These are phyloP conservation scores for Cylindrotheca fusiformis DNA, from an alignment of 108 stramenopile genomes.

Conservation along the genomic window DNA sequence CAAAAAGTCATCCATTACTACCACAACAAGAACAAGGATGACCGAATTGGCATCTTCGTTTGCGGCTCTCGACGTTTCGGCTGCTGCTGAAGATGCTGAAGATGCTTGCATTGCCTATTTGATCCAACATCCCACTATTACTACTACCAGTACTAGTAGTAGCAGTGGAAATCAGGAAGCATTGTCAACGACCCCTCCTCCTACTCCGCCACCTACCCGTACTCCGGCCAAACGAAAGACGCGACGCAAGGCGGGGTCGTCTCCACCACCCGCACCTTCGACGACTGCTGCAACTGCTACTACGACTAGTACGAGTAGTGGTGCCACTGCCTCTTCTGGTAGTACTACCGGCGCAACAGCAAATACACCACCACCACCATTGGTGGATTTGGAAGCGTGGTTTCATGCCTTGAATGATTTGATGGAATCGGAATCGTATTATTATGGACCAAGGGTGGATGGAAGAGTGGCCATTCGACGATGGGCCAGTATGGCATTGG, in stretches of 20 bases:
- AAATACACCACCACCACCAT: too few species aligned
- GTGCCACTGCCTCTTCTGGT: neutral
- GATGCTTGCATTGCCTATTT: neutral
- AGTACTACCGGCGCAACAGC: too few species aligned
- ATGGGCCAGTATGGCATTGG: conserved; percentile 35
- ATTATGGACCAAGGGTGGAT: conserved; percentile 18
- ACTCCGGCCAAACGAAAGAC: neutral
- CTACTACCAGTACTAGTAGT: too few species aligned
- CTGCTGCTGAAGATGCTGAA: neutral
- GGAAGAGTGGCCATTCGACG: conserved; percentile 31
- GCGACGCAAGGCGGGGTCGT: neutral
- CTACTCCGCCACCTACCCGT: neutral
- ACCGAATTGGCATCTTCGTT: neutral
- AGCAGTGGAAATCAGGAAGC: neutral
- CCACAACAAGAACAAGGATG: neutral
- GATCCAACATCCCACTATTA: neutral
- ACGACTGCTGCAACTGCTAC: too few species aligned
- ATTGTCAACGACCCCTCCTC: neutral
- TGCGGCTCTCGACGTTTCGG: neutral
- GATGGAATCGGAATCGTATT: neutral
- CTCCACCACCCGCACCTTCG: too few species aligned
- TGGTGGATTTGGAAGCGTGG: neutral
- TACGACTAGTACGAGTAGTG: neutral
- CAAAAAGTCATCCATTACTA: neutral
- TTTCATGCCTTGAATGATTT: conserved; percentile 1